These are phyloP conservation scores for Euphorbia lathyris DNA, from an alignment of 345 rosid genomes.

Conservation along the genomic window DNA sequence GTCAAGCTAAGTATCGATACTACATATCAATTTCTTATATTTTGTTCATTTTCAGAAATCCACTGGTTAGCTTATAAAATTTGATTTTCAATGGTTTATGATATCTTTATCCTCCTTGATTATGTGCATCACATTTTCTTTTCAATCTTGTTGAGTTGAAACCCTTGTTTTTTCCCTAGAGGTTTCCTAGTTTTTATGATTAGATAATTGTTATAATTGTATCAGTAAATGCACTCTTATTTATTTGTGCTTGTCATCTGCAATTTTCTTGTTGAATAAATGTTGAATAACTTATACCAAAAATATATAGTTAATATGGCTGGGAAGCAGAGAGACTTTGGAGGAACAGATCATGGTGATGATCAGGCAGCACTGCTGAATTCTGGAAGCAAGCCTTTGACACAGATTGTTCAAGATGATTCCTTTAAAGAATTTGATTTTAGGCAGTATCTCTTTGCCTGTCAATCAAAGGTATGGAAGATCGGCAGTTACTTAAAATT, in stretches of 20 bases:
- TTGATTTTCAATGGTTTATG: neutral
- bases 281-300: conserved; percentile 9
- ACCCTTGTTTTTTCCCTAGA: neutral
- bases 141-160: neutral
- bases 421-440: conserved; percentile 91
- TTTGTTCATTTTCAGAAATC: neutral
- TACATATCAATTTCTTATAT: neutral
- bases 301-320: conserved; percentile 57
- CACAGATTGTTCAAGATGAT: conserved; percentile 87
- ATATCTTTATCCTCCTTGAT: neutral
- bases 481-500: conserved; percentile 22
- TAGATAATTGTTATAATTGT: neutral
- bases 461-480: conserved; percentile 73
- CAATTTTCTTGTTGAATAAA: conserved; percentile 7
- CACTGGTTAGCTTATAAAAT: neutral
- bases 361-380: conserved; percentile 83
- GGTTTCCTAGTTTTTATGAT: neutral
- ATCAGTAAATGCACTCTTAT: conserved; percentile 2
- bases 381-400: conserved; percentile 66
- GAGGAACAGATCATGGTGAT: conserved; percentile 82
- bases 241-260: conserved; percentile 3
- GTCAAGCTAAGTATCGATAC: neutral
- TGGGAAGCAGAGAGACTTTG: conserved; percentile 83
- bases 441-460: conserved; percentile 90
- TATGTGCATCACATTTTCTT: neutral